These are phyloP conservation scores for Ogataea pilisensis DNA, from an alignment of 805 yeast species.

Conservation along the genomic window DNA sequence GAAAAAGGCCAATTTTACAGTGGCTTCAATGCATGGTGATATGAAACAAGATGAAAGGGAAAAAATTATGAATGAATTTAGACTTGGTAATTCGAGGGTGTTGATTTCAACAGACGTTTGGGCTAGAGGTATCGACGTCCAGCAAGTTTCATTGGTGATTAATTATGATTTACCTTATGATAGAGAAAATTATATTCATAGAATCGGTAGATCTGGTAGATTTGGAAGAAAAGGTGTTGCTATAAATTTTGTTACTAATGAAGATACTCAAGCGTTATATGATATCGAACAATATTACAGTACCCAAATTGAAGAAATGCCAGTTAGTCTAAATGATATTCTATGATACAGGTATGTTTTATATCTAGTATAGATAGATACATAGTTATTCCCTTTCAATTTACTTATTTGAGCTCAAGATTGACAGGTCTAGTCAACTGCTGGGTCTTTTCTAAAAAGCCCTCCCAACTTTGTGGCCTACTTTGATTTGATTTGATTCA, in stretches of 20 bases:
- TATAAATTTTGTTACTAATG: constrained; percentile 83
- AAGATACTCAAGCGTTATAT: constrained; percentile 69
- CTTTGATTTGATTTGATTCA: too few species aligned
- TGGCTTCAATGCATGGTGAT: constrained; percentile 93
- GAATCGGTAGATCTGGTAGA: constrained; percentile 98
- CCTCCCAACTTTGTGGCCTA: too few species aligned
- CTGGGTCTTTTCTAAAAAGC: not conserved
- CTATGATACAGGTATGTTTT: constrained; percentile 7
- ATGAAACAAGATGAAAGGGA: constrained; percentile 94
- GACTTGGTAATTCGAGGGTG: constrained; percentile 91
- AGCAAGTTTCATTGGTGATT: constrained; percentile 91
- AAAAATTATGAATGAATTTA: constrained; percentile 90
- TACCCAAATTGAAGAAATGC: constrained; percentile 91
- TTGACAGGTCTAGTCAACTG: not conserved
- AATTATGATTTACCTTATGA: constrained; percentile 90
- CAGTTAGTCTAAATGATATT: constrained; percentile 40
- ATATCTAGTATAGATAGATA: not conserved
- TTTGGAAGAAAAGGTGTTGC: constrained; percentile 99
- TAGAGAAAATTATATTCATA: constrained; percentile 91
- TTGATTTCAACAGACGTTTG: constrained; percentile 91
- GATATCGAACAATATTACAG: constrained; percentile 88
- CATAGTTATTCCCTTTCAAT: too few species aligned
- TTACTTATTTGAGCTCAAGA: not conserved
- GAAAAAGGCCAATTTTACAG: constrained; percentile 79
- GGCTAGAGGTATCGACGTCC: constrained; percentile 98